Evolutionary conservation across 768 basidiomycete genomes (phyloP).

Genomic region (Rhodotorula babjevae): DNA sequence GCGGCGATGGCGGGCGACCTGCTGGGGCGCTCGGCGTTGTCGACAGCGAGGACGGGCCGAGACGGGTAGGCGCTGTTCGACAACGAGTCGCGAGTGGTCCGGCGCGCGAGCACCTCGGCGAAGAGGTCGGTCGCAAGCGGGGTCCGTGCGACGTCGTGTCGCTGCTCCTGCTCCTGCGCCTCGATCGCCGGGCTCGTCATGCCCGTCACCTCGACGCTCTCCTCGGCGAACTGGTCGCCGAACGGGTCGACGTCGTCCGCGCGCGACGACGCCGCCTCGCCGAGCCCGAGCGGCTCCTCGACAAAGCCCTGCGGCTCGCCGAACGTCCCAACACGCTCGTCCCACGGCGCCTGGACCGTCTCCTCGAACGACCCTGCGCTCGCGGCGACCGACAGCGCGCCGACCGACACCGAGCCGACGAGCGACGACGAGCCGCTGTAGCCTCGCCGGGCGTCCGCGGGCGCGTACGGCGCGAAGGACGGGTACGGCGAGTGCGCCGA

Average conservation of each 20-base stretch:
- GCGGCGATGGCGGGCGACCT: neutral
- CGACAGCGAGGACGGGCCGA: neutral
- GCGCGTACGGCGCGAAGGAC: neutral
- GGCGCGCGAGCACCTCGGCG: too few species aligned
- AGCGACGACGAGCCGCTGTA: neutral
- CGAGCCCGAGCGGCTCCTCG: neutral
- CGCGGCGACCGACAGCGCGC: neutral
- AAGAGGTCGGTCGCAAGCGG: neutral
- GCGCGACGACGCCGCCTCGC: too few species aligned
- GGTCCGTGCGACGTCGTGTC: neutral
- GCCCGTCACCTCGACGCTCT: neutral
- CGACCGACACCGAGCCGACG: neutral
- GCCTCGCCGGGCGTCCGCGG: too few species aligned
- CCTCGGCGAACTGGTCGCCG: conserved; percentile 6
- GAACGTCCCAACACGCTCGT: neutral
- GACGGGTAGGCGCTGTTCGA: neutral
- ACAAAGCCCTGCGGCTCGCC: neutral
- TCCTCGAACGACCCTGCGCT: neutral
- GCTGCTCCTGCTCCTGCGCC: neutral
- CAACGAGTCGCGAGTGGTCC: neutral
- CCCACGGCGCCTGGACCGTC: too few species aligned
- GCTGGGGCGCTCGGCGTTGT: neutral
- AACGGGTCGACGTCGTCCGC: conserved; percentile 1
- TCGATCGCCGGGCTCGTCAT: neutral
- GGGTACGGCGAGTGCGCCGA: neutral